Evolutionary conservation across 176 grass and related monocot species (phyloP), one percentile per base, ranked within the genome.

Genomic region (Zoysia pacifica): DNA sequence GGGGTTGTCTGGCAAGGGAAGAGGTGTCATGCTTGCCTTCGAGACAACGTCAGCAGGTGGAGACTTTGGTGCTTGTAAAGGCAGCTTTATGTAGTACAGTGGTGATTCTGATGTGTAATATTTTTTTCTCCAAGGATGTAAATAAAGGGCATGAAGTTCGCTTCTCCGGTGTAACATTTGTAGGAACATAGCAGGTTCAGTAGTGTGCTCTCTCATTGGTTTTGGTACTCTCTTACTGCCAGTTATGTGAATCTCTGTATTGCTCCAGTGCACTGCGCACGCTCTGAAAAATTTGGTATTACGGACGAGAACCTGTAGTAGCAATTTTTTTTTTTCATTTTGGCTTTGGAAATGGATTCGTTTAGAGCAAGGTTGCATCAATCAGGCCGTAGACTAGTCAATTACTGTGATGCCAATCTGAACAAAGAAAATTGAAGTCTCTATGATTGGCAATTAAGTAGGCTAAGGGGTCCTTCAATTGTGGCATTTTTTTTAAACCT

Each of bases 121-220:
- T 78, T 69, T 68, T 37, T 61, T 53, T 1, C 19, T 28, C 28
- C 45, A 52, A 54, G 14, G 20, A 54, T 89, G 87, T 82, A 79
- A 89, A 86, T 86, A 78, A 86, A 72, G 79, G 73, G 59, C 19
- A 78, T 8, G 10, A 48, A 78, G 66, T 67, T 86, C 45, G 72
- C 60, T 40, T 73, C 11, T 11, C 49, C 51, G 35, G 18, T 83
- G 71, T 73, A 45, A 28, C 43, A 65, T 36, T 46, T 16, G n/a
- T 46, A 46, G 56, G 41, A 62, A 48, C 19, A 28, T 28, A 28
- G 28, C 28, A 49, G 7, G 1, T 49, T 49, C 52, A 36, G 6
- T n/a, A 36, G 18, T 44, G 9, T 49, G 7, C 48, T 42, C 49
- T 56, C 58, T 28, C 28, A 58, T 37, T 3, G 50, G 41, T 77